phyloP scores from a whole-genome alignment of 2,329 filamentous ascomycete genomes.

The Lecanicillium sp. region DNA sequence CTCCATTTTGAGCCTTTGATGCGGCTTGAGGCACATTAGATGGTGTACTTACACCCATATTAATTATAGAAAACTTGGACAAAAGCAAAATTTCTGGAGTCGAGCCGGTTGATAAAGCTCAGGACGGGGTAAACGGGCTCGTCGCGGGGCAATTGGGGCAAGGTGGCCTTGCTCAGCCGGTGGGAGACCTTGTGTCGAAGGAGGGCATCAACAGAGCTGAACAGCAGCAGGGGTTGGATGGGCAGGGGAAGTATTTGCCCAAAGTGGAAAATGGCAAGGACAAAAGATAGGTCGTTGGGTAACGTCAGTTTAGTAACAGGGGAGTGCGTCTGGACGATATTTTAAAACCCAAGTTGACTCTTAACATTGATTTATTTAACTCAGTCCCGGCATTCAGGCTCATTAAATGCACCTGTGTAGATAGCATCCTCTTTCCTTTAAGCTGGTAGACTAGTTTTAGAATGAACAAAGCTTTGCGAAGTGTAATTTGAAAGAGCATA shows the following conservation, averaged over 20 bases:
- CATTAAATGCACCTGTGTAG: too few species aligned
- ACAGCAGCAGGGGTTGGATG: slow-evolving; percentile 8
- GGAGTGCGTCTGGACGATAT: background rate
- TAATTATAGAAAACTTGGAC: slow-evolving; percentile 49
- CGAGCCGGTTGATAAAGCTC: slow-evolving; percentile 57
- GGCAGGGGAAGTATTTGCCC: background rate
- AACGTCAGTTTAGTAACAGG: background rate
- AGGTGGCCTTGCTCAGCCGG: slow-evolving; percentile 55
- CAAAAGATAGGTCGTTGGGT: background rate
- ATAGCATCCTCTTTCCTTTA: too few species aligned
- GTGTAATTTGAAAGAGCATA: too few species aligned
- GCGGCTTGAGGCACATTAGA: background rate
- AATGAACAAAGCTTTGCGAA: too few species aligned
- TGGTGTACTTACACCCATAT: slow-evolving; percentile 3
- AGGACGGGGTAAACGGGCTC: slow-evolving; percentile 57
- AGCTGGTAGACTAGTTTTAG: too few species aligned
- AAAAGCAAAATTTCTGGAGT: slow-evolving; percentile 63
- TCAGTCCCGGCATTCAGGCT: too few species aligned
- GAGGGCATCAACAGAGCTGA: slow-evolving; percentile 60
- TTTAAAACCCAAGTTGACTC: background rate
- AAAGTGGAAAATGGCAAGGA: background rate
- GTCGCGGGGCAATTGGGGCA: slow-evolving; percentile 58
- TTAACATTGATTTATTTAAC: too few species aligned
- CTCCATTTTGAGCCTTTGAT: slow-evolving; percentile 16
- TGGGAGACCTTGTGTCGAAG: slow-evolving; percentile 53